Evolutionary conservation across 2,329 filamentous ascomycete species (phyloP).

Genomic region (Monosporascus sp.): DNA sequence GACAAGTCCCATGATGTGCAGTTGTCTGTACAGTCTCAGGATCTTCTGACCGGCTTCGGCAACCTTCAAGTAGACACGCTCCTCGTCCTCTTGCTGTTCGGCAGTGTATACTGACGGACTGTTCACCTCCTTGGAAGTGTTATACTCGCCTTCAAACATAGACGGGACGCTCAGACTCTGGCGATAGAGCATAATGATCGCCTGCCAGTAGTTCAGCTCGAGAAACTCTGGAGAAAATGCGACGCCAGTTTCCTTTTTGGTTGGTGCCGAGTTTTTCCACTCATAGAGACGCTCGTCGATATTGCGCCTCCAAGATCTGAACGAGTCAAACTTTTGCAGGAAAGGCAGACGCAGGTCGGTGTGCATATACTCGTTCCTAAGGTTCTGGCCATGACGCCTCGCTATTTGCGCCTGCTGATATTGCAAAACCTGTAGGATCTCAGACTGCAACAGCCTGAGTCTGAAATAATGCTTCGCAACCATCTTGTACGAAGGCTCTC

Average conservation of each 20-base stretch:
- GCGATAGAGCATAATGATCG: slow-evolving; percentile 90
- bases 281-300: slow-evolving; percentile 77
- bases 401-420: slow-evolving; percentile 83
- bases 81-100: slow-evolving; percentile 74
- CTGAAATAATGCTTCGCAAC: slow-evolving; percentile 91
- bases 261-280: slow-evolving; percentile 82
- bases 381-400: slow-evolving; percentile 59
- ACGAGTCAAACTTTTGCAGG: slow-evolving; percentile 75
- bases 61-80: slow-evolving; percentile 88
- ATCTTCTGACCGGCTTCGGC: slow-evolving; percentile 94
- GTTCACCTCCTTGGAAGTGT: slow-evolving; percentile 59
- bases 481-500: slow-evolving; percentile 77
- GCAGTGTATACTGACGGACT: slow-evolving; percentile 56
- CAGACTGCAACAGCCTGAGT: slow-evolving; percentile 81
- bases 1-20: slow-evolving; percentile 82
- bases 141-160: slow-evolving; percentile 75
- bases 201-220: slow-evolving; percentile 96
- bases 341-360: slow-evolving; percentile 79
- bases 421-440: slow-evolving; percentile 90
- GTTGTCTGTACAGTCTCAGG: slow-evolving; percentile 79
- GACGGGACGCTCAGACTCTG: slow-evolving; percentile 84
- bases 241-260: slow-evolving; percentile 74
- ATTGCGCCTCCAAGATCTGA: slow-evolving; percentile 82
- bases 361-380: slow-evolving; percentile 67
- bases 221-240: slow-evolving; percentile 85